Evolutionary conservation across 257 asterid species (phyloP), one percentile per base, ranked within the genome.

Genomic region (Nicotiana noctiflora): DNA sequence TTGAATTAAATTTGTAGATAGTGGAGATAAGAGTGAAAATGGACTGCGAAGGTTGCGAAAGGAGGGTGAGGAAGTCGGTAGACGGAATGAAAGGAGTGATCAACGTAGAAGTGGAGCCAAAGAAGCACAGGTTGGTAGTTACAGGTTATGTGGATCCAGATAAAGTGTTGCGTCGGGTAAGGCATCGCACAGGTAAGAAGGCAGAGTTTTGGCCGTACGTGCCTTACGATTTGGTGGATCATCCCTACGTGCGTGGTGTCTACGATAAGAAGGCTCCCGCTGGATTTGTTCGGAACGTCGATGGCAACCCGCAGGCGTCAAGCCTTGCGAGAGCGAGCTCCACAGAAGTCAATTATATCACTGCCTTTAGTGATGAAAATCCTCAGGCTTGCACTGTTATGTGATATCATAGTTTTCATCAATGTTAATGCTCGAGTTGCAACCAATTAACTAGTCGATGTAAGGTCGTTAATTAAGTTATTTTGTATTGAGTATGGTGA

Each of bases 361-460:
- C 91, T 19, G 88, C 89, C 10, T 88, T 88, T 4, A 88, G 89
- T 49, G 89, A 88, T 77, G 91, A 88, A 0, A 88, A 88, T 55
- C 57, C 87, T 6, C 60, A 85, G 17, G 84, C 91, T 2, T 88
- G 91, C 62, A 52, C 63, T 12, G 32, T 86, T 64, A 86, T 88
- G 91, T 88, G 40, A 83, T 2, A 51, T 51, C 17, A 51, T 51
- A 51, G 56, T 51, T 51, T 51, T 51, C 17, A 51, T 49, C 15
- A 49, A 9, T 49, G 13, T 11, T 51, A 6, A 51, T 49, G 55
- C 55, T 49, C 55, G 17, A 49, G 55, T 51, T 12, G 29, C 53
- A 34, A 18, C n/a, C 40, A 67, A 34, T 17, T 34, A 34, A n/a
- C 31, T 67, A 34, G 55, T 34, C 4, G 1, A 34, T 66, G 75